A percentile compares a stretch with the other conserved stretches of the same genome.
phyloP scores from a whole-genome alignment of 108 stramenopile genomes.

The Nannochloropsis salina region DNA sequence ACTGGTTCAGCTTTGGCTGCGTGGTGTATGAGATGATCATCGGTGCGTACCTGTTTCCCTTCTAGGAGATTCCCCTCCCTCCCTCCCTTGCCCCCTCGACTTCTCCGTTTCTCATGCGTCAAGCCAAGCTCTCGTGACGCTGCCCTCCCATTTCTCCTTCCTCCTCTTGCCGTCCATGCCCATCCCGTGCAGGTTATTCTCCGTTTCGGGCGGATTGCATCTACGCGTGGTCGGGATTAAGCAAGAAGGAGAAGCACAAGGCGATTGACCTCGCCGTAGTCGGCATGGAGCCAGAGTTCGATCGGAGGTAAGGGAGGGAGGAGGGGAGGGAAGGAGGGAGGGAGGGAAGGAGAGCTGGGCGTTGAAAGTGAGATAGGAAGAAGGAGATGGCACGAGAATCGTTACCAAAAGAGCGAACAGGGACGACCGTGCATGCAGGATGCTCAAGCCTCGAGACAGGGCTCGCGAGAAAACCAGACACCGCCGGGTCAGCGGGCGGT shows the following conservation, averaged over 20 bases:
- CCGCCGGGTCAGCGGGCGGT: no score
- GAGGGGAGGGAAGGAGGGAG: background rate
- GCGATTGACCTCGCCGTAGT: conserved; percentile 61
- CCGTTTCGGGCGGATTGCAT: conserved; percentile 84
- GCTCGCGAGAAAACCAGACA: no score
- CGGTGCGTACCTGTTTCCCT: conserved; percentile 58
- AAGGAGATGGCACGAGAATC: no score
- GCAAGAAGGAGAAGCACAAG: conserved; percentile 59
- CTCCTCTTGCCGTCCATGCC: background rate
- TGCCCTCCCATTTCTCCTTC: background rate
- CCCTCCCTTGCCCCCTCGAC: background rate
- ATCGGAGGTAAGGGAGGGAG: background rate
- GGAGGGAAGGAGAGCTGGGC: conserved; percentile 60
- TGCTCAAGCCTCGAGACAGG: no score
- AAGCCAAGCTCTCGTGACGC: background rate
- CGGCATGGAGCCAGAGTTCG: conserved; percentile 67
- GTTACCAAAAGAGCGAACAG: no score
- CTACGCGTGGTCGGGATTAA: conserved; percentile 67
- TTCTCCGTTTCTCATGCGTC: background rate
- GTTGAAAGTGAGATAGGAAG: background rate
- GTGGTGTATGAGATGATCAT: conserved; percentile 83
- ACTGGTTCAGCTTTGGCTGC: conserved; percentile 93
- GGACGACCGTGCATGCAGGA: no score
- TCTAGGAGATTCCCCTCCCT: background rate
- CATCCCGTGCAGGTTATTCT: background rate